phyloP scores from a whole-genome alignment of 495 filamentous ascomycete species.

The Annulohypoxylon maeteangense region DNA sequence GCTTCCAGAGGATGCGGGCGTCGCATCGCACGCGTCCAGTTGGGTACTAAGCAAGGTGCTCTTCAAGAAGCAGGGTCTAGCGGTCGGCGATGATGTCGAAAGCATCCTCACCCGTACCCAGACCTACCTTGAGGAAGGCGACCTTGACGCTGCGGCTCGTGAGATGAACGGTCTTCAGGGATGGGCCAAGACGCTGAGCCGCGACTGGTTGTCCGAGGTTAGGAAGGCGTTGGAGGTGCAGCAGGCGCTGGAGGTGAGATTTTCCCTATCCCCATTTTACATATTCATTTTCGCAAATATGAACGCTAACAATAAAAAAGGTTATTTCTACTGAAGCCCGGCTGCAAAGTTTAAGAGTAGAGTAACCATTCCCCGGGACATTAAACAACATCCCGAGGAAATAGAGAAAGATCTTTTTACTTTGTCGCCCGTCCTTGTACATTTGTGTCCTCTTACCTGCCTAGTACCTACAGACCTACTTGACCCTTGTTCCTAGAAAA shows the following conservation, averaged over 20 bases:
- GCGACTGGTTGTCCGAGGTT: conserved; percentile 91
- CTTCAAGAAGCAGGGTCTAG: conserved; percentile 91
- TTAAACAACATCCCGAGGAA: background rate
- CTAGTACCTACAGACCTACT: conserved; percentile 1
- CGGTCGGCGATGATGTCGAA: conserved; percentile 91
- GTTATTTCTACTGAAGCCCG: conserved; percentile 71
- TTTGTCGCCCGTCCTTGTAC: conserved; percentile 38
- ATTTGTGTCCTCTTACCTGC: conserved; percentile 34
- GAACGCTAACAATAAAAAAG: conserved; percentile 40
- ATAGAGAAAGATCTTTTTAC: conserved; percentile 35
- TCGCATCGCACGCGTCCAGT: conserved; percentile 91
- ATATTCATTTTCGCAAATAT: background rate
- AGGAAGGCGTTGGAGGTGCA: conserved; percentile 91
- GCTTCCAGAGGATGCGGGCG: conserved; percentile 90
- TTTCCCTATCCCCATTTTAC: conserved; percentile 19
- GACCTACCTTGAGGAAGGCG: conserved; percentile 87
- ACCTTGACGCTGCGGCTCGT: conserved; percentile 87
- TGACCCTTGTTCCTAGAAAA: conserved; percentile 25
- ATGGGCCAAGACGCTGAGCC: conserved; percentile 92
- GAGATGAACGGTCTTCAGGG: conserved; percentile 93
- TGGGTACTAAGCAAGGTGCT: conserved; percentile 88
- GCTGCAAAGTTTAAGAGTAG: conserved; percentile 68
- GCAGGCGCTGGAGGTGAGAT: conserved; percentile 91
- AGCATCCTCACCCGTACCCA: conserved; percentile 90
- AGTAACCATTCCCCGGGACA: conserved; percentile 47